Percentiles rank a stretch among this genome's conserved stretches.
phyloP scores from a whole-genome alignment of 306 rosid species.

The Alnus glutinosa region DNA sequence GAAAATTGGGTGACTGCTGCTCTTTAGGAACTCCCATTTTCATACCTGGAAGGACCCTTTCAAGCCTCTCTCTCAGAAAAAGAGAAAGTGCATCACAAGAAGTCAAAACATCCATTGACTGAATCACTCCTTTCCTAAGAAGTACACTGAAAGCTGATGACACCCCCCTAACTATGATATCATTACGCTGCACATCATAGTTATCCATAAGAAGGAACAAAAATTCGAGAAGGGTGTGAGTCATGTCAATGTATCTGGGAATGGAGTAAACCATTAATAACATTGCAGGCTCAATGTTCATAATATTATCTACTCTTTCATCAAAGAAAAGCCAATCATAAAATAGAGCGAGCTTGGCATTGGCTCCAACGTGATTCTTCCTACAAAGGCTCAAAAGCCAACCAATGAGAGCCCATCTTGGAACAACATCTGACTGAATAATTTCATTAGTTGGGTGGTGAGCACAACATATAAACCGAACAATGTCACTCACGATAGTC shows the following conservation, averaged over 20 bases:
- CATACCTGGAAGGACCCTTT: constrained; percentile 8
- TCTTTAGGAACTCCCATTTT: constrained; percentile 1
- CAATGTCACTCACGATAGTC: constrained; percentile 59
- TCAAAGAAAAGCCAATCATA: constrained; percentile 91
- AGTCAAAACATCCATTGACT: constrained; percentile 56
- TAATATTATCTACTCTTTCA: constrained; percentile 57
- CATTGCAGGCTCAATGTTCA: constrained; percentile 89
- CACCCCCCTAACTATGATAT: constrained; percentile 54
- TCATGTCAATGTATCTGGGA: constrained; percentile 56
- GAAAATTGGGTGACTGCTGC: background rate
- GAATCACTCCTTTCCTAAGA: constrained; percentile 54
- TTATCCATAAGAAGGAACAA: constrained; percentile 68
- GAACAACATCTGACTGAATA: constrained; percentile 76
- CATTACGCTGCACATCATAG: constrained; percentile 57
- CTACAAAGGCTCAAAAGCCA: constrained; percentile 69
- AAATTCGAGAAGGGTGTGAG: constrained; percentile 65
- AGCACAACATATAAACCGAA: constrained; percentile 78
- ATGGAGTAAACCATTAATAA: constrained; percentile 71
- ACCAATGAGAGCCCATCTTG: constrained; percentile 88
- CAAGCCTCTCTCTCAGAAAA: constrained; percentile 24
- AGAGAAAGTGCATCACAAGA: constrained; percentile 49
- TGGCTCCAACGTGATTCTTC: constrained; percentile 49
- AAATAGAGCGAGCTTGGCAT: constrained; percentile 67
- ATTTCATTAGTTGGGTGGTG: constrained; percentile 88
- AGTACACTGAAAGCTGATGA: constrained; percentile 54